Evolutionary conservation across 768 basidiomycete genomes (phyloP), one percentile per base, ranked within the genome.

Genomic region (Leccinum barrowsii): DNA sequence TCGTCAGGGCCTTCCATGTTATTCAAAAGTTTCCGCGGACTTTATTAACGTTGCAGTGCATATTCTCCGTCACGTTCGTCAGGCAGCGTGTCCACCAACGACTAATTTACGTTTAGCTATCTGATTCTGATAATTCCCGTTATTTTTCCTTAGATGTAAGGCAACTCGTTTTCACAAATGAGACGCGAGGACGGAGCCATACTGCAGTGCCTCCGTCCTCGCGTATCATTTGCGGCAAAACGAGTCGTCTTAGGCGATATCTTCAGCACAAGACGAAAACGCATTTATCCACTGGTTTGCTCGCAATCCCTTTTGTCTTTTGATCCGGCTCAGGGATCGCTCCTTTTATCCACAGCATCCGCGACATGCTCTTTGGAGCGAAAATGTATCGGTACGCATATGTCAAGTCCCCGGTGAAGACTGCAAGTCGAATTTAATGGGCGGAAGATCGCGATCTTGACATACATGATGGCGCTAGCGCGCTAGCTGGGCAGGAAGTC

Each of bases 271-370:
- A 56, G 47, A 52, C 59, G 54, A 61, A 56, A 55, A 61, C 50
- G 44, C 44, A 55, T 57, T 50, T 58, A 50, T 56, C 30, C 54
- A 48, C 35, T 19, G 47, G 50, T 58, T 56, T 54, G 48, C 26
- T 60, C 52, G 57, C 58, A 54, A 42, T 61, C 28, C 22, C 48
- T 55, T 55, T 62, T 58, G 50, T 42, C 42, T 26, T 63, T 66
- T 68, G 68, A 71, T 69, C 68, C 69, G 68, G 57, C 37, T 65
- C 61, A 69, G 67, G 60, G 66, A 68, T 55, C 24, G 49, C 61
- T 60, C 54, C 46, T 50, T 62, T 57, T 52, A 34, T 56, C 59
- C 51, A 44, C 56, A 56, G 52, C 55, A 55, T 50, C 61, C 58
- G 49, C 54, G 58, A 48, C 26, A 47, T 50, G 24, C 53, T 58